Evolutionary conservation across 768 basidiomycete species (phyloP).

Genomic region (Candolleomyces efflorescens): DNA sequence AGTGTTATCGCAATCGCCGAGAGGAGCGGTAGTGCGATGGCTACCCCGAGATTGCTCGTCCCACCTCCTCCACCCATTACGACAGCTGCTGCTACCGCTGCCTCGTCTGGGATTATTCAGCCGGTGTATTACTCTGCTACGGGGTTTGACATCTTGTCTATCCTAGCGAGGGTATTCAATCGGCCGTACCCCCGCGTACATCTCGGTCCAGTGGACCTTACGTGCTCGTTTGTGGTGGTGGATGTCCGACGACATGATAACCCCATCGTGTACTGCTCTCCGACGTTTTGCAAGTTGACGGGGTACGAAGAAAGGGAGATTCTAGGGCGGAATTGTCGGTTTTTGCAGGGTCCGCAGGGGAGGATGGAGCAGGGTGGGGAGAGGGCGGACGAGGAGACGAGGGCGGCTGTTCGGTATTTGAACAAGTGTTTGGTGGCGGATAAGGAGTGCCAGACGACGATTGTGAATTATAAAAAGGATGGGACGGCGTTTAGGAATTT

Average conservation of each 20-base stretch:
- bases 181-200: conserved; percentile 70
- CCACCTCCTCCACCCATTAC: too few relatives aligned
- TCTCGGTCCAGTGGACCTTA: conserved; percentile 89
- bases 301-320: conserved; percentile 75
- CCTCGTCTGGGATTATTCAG: too few relatives aligned
- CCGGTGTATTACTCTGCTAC: conserved; percentile 78
- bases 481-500: conserved; percentile 89
- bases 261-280: conserved; percentile 90
- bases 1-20: too few relatives aligned
- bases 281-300: conserved; percentile 73
- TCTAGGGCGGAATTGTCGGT: conserved; percentile 87
- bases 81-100: too few relatives aligned
- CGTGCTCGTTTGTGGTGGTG: conserved; percentile 88
- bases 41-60: too few relatives aligned
- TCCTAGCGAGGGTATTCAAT: conserved; percentile 72
- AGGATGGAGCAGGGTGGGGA: conserved; percentile 29
- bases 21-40: too few relatives aligned
- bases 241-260: conserved; percentile 78
- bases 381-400: conserved; percentile 52
- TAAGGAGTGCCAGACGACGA: conserved; percentile 84
- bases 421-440: conserved; percentile 60
- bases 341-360: conserved; percentile 76
- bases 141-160: conserved; percentile 85
- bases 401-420: conserved; percentile 59
- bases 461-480: conserved; percentile 87